These are phyloP conservation scores for Thyridium curvatum DNA, from an alignment of 2,329 filamentous ascomycete species.

Conservation along the genomic window DNA sequence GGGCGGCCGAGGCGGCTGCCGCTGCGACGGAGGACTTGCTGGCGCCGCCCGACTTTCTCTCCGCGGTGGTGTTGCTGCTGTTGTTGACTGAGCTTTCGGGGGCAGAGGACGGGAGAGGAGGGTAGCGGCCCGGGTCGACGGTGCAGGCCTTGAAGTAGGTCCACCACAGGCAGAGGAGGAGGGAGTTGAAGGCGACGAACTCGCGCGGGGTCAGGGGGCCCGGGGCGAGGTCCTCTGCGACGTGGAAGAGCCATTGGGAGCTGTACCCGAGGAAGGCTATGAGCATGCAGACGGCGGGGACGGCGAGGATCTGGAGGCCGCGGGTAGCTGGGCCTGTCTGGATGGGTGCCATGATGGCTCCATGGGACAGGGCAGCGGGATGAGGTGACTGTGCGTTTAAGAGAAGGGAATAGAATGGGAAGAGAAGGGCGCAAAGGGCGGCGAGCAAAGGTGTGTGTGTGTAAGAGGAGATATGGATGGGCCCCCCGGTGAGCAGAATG, in stretches of 20 bases:
- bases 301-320: constrained; percentile 51
- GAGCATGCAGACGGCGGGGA: constrained; percentile 61
- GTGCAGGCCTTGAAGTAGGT: constrained; percentile 60
- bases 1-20: constrained; percentile 8
- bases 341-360: constrained; percentile 6
- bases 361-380: too few species aligned
- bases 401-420: too few species aligned
- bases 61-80: constrained; percentile 3
- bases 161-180: constrained; percentile 59
- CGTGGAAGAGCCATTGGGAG: constrained; percentile 64
- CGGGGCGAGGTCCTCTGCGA: constrained; percentile 50
- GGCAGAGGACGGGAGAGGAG: constrained; percentile 25
- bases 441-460: too few species aligned
- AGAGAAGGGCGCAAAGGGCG: too few species aligned
- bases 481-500: too few species aligned
- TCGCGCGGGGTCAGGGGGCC: constrained; percentile 53
- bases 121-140: constrained; percentile 51
- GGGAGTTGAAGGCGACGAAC: constrained; percentile 57
- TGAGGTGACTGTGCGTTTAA: too few species aligned
- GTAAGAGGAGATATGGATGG: too few species aligned
- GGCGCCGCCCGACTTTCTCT: neutral
- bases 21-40: constrained; percentile 1
- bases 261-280: constrained; percentile 66
- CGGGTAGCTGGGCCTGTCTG: constrained; percentile 28
- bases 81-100: constrained; percentile 14